Evolutionary conservation across 2,329 filamentous ascomycete genomes (phyloP).

Genomic region (Bimuria novae-zelandiae): DNA sequence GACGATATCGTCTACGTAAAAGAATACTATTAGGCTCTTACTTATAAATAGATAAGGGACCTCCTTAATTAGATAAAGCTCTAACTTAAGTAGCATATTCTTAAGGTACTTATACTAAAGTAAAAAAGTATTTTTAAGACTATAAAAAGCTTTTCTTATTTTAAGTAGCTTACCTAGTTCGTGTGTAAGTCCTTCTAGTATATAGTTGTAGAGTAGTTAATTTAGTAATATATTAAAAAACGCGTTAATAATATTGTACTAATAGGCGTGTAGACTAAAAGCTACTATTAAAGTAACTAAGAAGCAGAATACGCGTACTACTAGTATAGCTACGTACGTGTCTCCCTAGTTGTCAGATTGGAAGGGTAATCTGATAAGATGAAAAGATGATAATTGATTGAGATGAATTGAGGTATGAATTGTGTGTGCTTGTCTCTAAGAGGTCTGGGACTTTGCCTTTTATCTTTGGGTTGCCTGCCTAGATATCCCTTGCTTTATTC

Average conservation of each 20-base stretch:
- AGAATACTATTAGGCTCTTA: constrained; percentile 13
- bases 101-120: constrained; percentile 22
- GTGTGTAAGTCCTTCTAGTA: constrained; percentile 16
- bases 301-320: neutral
- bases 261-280: neutral
- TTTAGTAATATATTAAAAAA: neutral
- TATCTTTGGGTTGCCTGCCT: no score
- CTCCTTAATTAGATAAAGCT: constrained; percentile 7
- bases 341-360: no score
- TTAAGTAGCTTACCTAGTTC: constrained; percentile 3
- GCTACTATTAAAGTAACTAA: neutral
- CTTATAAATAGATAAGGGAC: constrained; percentile 14
- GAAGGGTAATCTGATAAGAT: no score
- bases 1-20: constrained; percentile 15
- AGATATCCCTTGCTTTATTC: no score
- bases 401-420: no score
- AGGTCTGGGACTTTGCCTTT: no score
- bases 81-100: constrained; percentile 12
- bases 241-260: neutral
- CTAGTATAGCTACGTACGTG: neutral
- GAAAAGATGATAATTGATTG: no score
- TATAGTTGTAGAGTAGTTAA: neutral
- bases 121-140: constrained; percentile 15
- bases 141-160: constrained; percentile 22
- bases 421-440: no score